phyloP scores from a whole-genome alignment of 1,284 basidiomycete genomes.

The Fomitopsis pinicola region DNA sequence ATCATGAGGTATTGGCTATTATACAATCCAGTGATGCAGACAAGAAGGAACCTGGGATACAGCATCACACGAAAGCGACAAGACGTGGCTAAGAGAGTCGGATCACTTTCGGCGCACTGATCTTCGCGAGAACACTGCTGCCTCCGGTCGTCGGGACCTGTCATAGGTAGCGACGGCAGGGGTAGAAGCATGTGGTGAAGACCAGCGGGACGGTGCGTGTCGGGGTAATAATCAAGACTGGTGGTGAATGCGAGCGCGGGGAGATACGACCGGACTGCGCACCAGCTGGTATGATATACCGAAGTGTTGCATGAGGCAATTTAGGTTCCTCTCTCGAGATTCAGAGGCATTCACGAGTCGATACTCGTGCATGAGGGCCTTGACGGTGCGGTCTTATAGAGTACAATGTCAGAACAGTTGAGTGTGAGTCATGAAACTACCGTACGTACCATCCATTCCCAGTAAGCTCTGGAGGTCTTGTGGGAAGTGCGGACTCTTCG shows the following conservation, averaged over 20 bases:
- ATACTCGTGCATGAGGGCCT: slow-evolving; percentile 40
- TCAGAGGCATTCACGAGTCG: slow-evolving; percentile 10
- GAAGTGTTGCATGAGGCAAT: slow-evolving; percentile 46
- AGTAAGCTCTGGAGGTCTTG: slow-evolving; percentile 43
- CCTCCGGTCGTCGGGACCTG: slow-evolving; percentile 2
- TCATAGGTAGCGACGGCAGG: neutral
- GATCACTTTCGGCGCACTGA: neutral
- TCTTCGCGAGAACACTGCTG: neutral
- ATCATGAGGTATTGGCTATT: no score
- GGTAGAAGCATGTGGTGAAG: neutral
- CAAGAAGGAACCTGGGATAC: no score
- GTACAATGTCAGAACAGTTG: neutral
- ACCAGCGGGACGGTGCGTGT: neutral
- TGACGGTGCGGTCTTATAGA: slow-evolving; percentile 29
- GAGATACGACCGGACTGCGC: slow-evolving; percentile 5
- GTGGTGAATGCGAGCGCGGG: neutral
- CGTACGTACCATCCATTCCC: slow-evolving; percentile 36
- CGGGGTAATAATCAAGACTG: neutral
- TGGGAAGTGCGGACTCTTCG: slow-evolving; percentile 40
- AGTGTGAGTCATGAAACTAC: slow-evolving; percentile 1
- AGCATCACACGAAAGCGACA: neutral
- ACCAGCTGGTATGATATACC: slow-evolving; percentile 45
- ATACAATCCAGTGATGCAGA: no score
- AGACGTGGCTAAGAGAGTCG: no score
- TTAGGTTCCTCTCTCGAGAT: slow-evolving; percentile 41